phyloP scores from a whole-genome alignment of 371 early-diverging fungal genomes.

The Mycotypha africana region DNA sequence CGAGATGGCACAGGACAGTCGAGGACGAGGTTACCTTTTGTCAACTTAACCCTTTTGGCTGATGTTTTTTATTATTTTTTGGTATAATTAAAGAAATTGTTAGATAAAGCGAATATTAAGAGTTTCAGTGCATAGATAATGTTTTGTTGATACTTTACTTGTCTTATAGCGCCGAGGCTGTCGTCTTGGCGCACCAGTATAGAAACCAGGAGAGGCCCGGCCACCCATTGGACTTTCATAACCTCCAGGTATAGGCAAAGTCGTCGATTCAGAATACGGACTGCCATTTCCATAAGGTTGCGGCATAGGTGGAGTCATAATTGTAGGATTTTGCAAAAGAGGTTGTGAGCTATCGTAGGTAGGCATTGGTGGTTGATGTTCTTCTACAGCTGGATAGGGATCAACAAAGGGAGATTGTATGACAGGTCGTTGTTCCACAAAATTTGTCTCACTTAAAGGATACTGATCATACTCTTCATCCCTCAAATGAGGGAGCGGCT shows the following conservation, averaged over 20 bases:
- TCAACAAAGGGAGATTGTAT: conserved; percentile 35
- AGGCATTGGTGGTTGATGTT: conserved; percentile 8
- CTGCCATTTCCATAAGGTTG: conserved; percentile 8
- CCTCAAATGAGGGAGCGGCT: conserved; percentile 6
- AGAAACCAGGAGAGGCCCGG: conserved; percentile 15
- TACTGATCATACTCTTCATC: conserved; percentile 29
- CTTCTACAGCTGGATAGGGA: conserved; percentile 20
- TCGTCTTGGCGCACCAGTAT: conserved; percentile 47
- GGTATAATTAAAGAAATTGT: neutral
- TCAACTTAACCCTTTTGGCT: conserved; percentile 58
- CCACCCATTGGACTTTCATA: neutral
- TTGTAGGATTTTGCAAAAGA: conserved; percentile 13
- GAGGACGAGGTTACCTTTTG: conserved; percentile 70
- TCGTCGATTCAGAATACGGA: conserved; percentile 6
- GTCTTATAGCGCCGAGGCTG: conserved; percentile 62
- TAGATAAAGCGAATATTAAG: neutral
- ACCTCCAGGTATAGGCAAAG: neutral
- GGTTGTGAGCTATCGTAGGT: conserved; percentile 22
- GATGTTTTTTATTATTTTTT: conserved; percentile 4
- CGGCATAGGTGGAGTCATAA: conserved; percentile 6
- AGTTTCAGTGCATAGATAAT: no score
- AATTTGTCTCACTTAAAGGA: conserved; percentile 39
- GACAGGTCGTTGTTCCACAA: conserved; percentile 27
- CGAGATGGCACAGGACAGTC: conserved; percentile 74
- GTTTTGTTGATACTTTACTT: conserved; percentile 45